These are phyloP conservation scores for Aspergillus udagawae DNA, from an alignment of 2,329 filamentous ascomycete species.

Conservation along the genomic window DNA sequence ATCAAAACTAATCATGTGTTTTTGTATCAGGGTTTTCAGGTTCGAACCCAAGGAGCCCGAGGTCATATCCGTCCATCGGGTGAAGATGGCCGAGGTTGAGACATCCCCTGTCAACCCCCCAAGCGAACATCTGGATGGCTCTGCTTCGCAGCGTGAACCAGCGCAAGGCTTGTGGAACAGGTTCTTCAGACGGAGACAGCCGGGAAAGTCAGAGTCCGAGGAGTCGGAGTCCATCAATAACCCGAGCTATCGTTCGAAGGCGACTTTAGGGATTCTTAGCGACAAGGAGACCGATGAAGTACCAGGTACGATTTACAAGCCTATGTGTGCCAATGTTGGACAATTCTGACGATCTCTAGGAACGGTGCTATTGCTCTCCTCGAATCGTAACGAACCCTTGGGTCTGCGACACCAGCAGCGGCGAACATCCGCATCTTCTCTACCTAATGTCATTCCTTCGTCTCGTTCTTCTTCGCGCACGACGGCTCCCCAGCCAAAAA, in stretches of 20 bases:
- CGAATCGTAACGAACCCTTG: slow-evolving; percentile 59
- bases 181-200: slow-evolving; percentile 11
- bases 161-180: slow-evolving; percentile 18
- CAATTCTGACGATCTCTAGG: slow-evolving; percentile 37
- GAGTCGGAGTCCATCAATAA: slow-evolving; percentile 10
- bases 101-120: background rate
- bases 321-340: background rate
- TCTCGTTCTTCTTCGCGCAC: slow-evolving; percentile 37
- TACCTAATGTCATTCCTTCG: slow-evolving; percentile 43
- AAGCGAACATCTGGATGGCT: background rate
- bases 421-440: slow-evolving; percentile 53
- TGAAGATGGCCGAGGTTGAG: background rate
- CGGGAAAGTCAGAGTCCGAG: slow-evolving; percentile 1
- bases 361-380: slow-evolving; percentile 58
- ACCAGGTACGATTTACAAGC: slow-evolving; percentile 57
- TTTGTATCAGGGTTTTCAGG: background rate
- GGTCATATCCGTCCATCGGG: background rate
- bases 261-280: slow-evolving; percentile 75
- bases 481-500: slow-evolving; percentile 56
- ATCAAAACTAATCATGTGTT: background rate
- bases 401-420: slow-evolving; percentile 61
- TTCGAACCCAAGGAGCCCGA: background rate
- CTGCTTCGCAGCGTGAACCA: background rate
- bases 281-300: slow-evolving; percentile 80
- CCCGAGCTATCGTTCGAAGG: slow-evolving; percentile 38